Percentiles rank a stretch among this genome's conserved stretches.
These are phyloP conservation scores for Clonostachys byssicola DNA, from an alignment of 2,329 filamentous ascomycete species.

Conservation along the genomic window DNA sequence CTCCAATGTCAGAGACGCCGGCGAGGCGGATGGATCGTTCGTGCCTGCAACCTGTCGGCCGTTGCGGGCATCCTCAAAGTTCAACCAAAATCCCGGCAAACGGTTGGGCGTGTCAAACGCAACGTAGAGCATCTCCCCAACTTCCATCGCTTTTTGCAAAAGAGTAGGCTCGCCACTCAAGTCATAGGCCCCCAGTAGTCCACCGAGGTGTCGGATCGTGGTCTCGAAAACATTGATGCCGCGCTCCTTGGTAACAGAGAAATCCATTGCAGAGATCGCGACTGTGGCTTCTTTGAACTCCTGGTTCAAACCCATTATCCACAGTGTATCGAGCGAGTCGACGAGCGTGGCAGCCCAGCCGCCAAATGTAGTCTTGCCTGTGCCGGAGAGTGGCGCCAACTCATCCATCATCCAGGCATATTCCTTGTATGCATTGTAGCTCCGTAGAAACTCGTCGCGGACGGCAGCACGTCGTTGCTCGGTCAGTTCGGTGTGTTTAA, in stretches of 20 bases:
- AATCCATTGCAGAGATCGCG: slow-evolving; percentile 42
- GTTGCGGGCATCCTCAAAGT: slow-evolving; percentile 31
- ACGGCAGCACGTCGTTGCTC: slow-evolving; percentile 5
- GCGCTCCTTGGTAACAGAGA: slow-evolving; percentile 33
- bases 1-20: slow-evolving; percentile 56
- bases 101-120: slow-evolving; percentile 48
- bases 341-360: slow-evolving; percentile 56
- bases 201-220: slow-evolving; percentile 48
- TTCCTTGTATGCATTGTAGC: slow-evolving; percentile 46
- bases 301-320: slow-evolving; percentile 54
- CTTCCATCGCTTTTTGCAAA: slow-evolving; percentile 40
- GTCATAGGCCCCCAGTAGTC: slow-evolving; percentile 44
- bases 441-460: slow-evolving; percentile 3
- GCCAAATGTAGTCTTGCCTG: slow-evolving; percentile 40
- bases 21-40: slow-evolving; percentile 14
- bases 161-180: slow-evolving; percentile 36
- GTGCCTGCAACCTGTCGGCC: slow-evolving; percentile 40
- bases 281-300: slow-evolving; percentile 52
- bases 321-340: slow-evolving; percentile 56
- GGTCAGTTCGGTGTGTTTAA: neutral
- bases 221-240: slow-evolving; percentile 49
- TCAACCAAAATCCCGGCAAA: slow-evolving; percentile 31
- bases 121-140: slow-evolving; percentile 48
- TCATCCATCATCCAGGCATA: slow-evolving; percentile 51
- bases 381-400: slow-evolving; percentile 40